Conservation (phyloP, 148 eudicot species). For the Persicaria maculosa region DNA sequence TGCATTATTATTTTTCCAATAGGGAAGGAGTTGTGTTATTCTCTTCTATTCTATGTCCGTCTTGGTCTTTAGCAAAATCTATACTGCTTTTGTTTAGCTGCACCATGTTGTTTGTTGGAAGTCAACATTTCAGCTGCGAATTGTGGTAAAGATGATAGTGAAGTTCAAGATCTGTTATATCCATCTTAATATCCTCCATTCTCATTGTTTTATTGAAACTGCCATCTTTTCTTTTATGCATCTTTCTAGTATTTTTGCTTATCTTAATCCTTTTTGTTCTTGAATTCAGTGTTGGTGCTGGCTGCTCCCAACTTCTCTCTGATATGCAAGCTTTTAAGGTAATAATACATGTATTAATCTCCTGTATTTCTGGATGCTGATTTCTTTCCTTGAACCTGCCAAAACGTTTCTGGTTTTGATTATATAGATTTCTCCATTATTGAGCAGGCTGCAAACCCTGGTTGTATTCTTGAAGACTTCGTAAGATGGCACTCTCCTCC, state of each 20-base stretch:
- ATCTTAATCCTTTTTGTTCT: constrained; percentile 1
- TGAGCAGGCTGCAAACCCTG: constrained; percentile 96
- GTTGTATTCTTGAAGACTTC: constrained; percentile 94
- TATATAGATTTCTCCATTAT: constrained; percentile 4
- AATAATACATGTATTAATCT: constrained; percentile 7
- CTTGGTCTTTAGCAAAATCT: too few relatives aligned
- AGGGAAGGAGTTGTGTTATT: background rate
- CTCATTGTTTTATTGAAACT: background rate
- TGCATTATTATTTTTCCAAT: background rate
- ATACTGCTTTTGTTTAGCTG: background rate
- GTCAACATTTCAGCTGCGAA: background rate
- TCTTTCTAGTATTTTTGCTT: background rate
- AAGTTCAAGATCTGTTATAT: background rate
- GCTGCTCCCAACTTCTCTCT: constrained; percentile 94
- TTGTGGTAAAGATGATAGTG: background rate
- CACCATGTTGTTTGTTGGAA: background rate
- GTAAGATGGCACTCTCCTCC: constrained; percentile 99
- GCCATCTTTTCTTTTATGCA: constrained; percentile 15
- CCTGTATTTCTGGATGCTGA: background rate
- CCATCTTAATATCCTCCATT: background rate
- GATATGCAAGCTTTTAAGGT: constrained; percentile 99
- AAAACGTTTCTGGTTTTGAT: background rate
- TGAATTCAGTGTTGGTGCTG: constrained; percentile 81
- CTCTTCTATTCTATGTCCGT: too few relatives aligned
- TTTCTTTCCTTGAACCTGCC: background rate